Evolutionary conservation across 1,284 basidiomycete genomes (phyloP).

Genomic region (Polyporus tsugae): DNA sequence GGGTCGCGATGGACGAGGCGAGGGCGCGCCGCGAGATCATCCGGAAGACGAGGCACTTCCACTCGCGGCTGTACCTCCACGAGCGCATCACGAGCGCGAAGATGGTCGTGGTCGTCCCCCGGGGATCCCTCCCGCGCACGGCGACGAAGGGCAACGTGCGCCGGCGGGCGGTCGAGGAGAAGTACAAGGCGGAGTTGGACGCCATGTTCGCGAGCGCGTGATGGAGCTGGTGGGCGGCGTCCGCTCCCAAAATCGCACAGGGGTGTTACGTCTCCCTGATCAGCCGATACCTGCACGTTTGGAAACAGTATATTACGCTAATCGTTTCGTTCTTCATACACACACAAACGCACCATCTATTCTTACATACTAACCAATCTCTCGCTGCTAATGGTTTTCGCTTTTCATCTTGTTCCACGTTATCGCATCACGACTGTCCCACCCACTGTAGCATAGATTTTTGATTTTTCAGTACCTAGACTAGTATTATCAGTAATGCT

Average conservation of each 20-base stretch:
- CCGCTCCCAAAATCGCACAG: not conserved
- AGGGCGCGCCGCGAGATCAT: slow-evolving; percentile 68
- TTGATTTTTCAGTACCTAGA: not conserved
- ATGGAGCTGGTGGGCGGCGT: not conserved
- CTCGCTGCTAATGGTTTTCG: not conserved
- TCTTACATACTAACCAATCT: not conserved
- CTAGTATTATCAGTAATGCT: slow-evolving; percentile 8
- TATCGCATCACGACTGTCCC: not conserved
- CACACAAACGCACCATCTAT: slow-evolving; percentile 1
- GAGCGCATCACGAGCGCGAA: slow-evolving; percentile 65
- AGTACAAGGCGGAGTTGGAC: slow-evolving; percentile 59
- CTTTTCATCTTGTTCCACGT: not conserved
- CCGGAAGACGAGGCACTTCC: slow-evolving; percentile 65
- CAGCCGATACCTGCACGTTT: not conserved
- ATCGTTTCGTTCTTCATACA: not conserved
- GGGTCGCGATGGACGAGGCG: slow-evolving; percentile 49
- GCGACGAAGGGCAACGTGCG: slow-evolving; percentile 75
- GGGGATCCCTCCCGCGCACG: slow-evolving; percentile 66
- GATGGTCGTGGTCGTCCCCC: slow-evolving; percentile 64
- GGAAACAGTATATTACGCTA: not conserved
- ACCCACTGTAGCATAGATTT: slow-evolving; percentile 11
- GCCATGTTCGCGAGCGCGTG: slow-evolving; percentile 48
- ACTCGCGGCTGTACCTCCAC: slow-evolving; percentile 68
- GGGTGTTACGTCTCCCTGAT: not conserved
- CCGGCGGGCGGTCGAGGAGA: slow-evolving; percentile 67